These are phyloP conservation scores for Populus trichocarpa DNA, from an alignment of 441 rosid genomes.

Conservation along the genomic window DNA sequence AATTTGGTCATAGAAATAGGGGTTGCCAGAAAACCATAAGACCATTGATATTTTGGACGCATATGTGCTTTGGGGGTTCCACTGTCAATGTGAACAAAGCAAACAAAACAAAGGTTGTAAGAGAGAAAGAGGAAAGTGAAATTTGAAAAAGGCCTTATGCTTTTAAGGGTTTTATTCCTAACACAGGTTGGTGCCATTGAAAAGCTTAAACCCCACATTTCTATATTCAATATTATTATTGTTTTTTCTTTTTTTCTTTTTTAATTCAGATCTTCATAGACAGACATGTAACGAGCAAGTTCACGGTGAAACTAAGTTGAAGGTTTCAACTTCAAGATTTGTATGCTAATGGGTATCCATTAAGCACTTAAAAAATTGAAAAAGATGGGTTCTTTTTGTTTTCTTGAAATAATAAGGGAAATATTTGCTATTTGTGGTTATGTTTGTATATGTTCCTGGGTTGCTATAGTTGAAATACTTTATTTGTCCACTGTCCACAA, in stretches of 20 bases:
- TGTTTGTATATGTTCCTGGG: constrained; percentile 19
- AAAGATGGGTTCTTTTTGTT: not conserved
- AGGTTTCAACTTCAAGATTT: constrained; percentile 3
- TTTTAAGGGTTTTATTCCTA: constrained; percentile 19
- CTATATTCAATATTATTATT: not conserved
- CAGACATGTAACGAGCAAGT: not conserved
- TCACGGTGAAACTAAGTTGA: not conserved
- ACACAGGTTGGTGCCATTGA: constrained; percentile 3
- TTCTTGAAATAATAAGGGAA: not conserved
- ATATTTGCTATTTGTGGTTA: constrained; percentile 11
- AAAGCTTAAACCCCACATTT: constrained; percentile 11
- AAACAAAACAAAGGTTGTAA: not conserved
- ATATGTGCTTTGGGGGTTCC: not conserved
- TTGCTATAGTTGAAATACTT: constrained; percentile 29
- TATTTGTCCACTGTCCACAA: constrained; percentile 22
- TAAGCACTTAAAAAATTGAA: not conserved
- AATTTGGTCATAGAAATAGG: not conserved
- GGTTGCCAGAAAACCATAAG: not conserved
- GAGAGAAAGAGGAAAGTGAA: not conserved
- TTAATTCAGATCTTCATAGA: not conserved
- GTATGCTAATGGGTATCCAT: not conserved
- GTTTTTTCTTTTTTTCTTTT: not conserved
- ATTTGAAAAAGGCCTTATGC: constrained; percentile 7
- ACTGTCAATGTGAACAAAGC: constrained; percentile 9
- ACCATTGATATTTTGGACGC: not conserved